These are phyloP conservation scores for Colletotrichum chlorophyti DNA, from an alignment of 2,329 filamentous ascomycete species.

Conservation along the genomic window DNA sequence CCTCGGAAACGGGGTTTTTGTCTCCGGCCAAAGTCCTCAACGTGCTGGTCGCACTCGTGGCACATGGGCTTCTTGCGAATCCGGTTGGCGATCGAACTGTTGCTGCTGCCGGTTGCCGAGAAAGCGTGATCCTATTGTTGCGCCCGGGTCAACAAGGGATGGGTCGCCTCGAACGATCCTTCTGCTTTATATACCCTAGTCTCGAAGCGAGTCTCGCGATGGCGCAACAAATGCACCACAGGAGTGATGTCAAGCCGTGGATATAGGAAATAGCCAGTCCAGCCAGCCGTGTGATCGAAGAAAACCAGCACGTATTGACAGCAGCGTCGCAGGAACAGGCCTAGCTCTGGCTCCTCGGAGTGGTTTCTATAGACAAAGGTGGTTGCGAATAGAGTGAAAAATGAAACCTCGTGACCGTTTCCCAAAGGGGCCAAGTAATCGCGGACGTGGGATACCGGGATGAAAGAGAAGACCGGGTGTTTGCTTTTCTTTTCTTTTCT, in stretches of 20 bases:
- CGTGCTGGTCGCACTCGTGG: background rate
- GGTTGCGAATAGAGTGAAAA: constrained; percentile 13
- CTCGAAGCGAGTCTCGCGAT: constrained; percentile 16
- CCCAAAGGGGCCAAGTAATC: constrained; percentile 3
- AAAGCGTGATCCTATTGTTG: background rate
- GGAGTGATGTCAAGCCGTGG: no score
- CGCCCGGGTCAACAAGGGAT: no score
- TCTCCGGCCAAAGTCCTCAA: background rate
- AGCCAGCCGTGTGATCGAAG: background rate
- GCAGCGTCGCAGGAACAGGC: constrained; percentile 6
- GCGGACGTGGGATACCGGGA: constrained; percentile 11
- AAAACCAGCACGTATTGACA: background rate
- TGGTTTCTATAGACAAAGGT: background rate
- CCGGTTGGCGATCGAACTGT: background rate
- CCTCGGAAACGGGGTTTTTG: background rate
- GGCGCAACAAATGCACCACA: constrained; percentile 1
- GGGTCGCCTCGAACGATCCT: no score
- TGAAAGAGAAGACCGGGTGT: background rate
- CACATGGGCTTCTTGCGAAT: background rate
- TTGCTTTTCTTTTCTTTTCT: background rate
- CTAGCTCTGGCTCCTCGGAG: background rate
- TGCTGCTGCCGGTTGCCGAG: no score
- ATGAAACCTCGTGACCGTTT: constrained; percentile 26
- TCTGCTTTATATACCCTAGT: constrained; percentile 2
- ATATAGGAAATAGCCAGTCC: constrained; percentile 10